Percentiles rank a stretch among this genome's conserved stretches.
Conservation (phyloP, 1,284 basidiomycete species). For the Wallemia mellicola region DNA sequence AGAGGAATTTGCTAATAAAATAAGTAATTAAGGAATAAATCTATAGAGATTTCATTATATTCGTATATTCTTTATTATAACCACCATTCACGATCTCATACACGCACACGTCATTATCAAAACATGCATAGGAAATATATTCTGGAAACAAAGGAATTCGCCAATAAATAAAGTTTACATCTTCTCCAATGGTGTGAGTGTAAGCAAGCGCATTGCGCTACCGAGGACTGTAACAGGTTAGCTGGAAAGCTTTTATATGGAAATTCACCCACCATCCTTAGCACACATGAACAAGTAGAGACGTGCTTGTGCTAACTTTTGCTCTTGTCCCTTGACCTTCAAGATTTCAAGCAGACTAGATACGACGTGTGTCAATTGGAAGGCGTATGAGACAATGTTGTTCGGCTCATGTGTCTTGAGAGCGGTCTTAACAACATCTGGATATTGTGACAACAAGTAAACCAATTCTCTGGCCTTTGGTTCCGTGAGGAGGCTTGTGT, state of each 20-base stretch:
- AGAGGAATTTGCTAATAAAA: too few species aligned
- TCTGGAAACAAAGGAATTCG: too few species aligned
- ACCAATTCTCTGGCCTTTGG: constrained; percentile 60
- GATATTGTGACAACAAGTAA: constrained; percentile 62
- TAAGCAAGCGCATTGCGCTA: constrained; percentile 59
- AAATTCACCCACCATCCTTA: constrained; percentile 9
- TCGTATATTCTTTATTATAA: too few species aligned
- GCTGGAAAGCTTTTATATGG: too few species aligned
- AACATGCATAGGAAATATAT: too few species aligned
- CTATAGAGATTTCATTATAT: too few species aligned
- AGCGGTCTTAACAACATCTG: constrained; percentile 61
- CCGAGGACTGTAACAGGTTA: constrained; percentile 70
- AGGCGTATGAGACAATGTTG: constrained; percentile 33
- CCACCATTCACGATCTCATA: too few species aligned
- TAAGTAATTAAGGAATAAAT: too few species aligned
- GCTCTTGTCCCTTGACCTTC: constrained; percentile 43
- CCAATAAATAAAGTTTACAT: constrained; percentile 31
- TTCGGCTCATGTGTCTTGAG: constrained; percentile 66
- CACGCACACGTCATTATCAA: too few species aligned
- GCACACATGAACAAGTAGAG: constrained; percentile 72
- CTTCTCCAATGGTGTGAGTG: constrained; percentile 59
- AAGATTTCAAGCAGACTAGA: constrained; percentile 19
- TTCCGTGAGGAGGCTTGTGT: constrained; percentile 34
- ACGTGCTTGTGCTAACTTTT: constrained; percentile 46
- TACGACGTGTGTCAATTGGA: constrained; percentile 18